Conservation (phyloP, 2,329 filamentous ascomycete genomes). For the Mycosphaerella arachidis region DNA sequence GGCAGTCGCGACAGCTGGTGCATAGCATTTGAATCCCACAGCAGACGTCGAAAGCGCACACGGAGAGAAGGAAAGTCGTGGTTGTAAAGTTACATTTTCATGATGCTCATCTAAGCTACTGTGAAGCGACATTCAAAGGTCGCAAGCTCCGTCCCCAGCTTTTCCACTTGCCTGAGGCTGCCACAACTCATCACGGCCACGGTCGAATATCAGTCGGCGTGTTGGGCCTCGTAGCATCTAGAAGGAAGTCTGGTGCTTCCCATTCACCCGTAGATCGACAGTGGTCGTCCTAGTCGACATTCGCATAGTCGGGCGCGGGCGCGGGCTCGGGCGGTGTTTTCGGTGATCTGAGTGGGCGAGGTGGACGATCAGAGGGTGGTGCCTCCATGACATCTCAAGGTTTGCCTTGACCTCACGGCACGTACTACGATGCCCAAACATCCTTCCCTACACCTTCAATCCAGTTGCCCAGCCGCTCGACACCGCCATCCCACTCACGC, state of each 20-base stretch:
- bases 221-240: neutral
- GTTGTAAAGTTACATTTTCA: constrained; percentile 11
- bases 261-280: neutral
- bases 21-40: neutral
- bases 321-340: neutral
- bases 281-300: neutral
- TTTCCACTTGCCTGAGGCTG: constrained; percentile 4
- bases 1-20: constrained; percentile 7
- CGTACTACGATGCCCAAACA: constrained; percentile 77
- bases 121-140: constrained; percentile 1
- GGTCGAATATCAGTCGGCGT: neutral
- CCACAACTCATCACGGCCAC: neutral
- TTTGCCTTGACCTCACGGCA: neutral
- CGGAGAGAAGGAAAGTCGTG: neutral
- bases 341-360: neutral
- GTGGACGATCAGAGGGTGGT: neutral
- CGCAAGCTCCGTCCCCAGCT: constrained; percentile 3
- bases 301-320: neutral
- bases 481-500: constrained; percentile 91
- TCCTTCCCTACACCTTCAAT: constrained; percentile 91
- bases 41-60: neutral
- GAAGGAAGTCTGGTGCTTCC: neutral
- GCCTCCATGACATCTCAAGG: neutral
- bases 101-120: neutral
- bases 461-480: constrained; percentile 95